Percentiles rank a stretch among this genome's conserved stretches.
phyloP scores from a whole-genome alignment of 495 filamentous ascomycete species.

The Aspergillus ostianus region DNA sequence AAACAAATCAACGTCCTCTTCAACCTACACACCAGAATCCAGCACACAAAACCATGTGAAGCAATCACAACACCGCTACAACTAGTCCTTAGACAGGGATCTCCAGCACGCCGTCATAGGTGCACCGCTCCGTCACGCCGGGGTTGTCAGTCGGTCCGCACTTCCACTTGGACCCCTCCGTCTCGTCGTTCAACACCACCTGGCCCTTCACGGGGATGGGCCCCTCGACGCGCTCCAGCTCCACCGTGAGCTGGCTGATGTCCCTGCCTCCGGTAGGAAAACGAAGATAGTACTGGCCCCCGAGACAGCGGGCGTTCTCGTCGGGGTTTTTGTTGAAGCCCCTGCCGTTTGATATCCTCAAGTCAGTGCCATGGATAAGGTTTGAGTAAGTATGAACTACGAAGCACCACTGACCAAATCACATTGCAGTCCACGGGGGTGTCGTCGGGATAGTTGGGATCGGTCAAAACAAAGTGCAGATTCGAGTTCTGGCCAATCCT shows the following conservation, averaged over 20 bases:
- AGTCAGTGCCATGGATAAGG: not conserved
- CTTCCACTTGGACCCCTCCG: constrained; percentile 20
- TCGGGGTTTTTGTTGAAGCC: constrained; percentile 17
- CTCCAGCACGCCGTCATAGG: constrained; percentile 19
- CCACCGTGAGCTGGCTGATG: constrained; percentile 22
- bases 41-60: not conserved
- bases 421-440: constrained; percentile 30
- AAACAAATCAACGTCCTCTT: no score
- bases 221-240: constrained; percentile 19
- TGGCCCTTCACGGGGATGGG: constrained; percentile 19
- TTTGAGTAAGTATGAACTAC: not conserved
- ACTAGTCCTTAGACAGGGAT: constrained; percentile 10
- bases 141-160: constrained; percentile 19
- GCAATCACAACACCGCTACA: not conserved
- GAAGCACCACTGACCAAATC: constrained; percentile 18
- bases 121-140: constrained; percentile 14
- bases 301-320: constrained; percentile 23
- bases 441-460: constrained; percentile 30
- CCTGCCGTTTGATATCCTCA: constrained; percentile 10
- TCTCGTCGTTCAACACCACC: constrained; percentile 15
- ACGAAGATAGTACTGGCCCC: constrained; percentile 26
- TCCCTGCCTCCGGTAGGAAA: constrained; percentile 23
- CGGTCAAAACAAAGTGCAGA: constrained; percentile 26
- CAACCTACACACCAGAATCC: no score
- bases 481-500: not conserved